Base-by-base conservation (phyloP, 176 grass and related monocot species). In the Ampelocalamus luodianensis region DNA sequence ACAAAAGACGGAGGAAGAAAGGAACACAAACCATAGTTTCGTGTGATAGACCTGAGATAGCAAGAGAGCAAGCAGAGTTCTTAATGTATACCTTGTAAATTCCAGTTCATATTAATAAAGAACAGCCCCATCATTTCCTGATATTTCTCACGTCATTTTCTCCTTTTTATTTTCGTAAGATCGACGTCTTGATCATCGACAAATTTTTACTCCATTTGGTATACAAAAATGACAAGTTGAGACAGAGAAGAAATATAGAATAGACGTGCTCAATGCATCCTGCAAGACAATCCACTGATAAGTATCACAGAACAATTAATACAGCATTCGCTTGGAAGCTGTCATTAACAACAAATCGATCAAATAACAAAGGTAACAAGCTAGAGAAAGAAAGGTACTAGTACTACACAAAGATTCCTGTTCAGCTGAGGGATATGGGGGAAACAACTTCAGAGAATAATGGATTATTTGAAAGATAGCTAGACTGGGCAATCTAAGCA, bases 371-470 rank as follows among this genome's bases (percentile, higher is more conserved):
- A 42, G 14, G 5, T 13, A 62, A 16, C 6, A 49, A 23, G 51
- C 51, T 60, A 62, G 13, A 53, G 45, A 12, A 49, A 13, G 8
- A 65, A 11, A 17, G 43, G 59, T 40, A 32, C 43, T 67, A 17
- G 24, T 20, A 49, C 62, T 70, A 70, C 22, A 75, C 16, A 13
- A 60, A 39, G 12, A 15, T 42, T 76, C 5, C 77, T 63, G 20
- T 67, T 53, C 84, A 63, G 51, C 12, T 74, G 59, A 68, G 24
- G 7, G 44, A 8, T 55, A 51, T 14, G 1, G 5, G 27, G 22
- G 12, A 20, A 71, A 65, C 37, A 84, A 15, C 46, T 67, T 36
- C n/a, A 87, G 20, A 24, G 13, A 54, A 79, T 34, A 65, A 66
- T 38, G 44, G 3, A 6, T 75, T 65, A 79, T 78, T 59, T 74